Conservation (phyloP, 2,329 filamentous ascomycete species). For the Talaromyces sp. region DNA sequence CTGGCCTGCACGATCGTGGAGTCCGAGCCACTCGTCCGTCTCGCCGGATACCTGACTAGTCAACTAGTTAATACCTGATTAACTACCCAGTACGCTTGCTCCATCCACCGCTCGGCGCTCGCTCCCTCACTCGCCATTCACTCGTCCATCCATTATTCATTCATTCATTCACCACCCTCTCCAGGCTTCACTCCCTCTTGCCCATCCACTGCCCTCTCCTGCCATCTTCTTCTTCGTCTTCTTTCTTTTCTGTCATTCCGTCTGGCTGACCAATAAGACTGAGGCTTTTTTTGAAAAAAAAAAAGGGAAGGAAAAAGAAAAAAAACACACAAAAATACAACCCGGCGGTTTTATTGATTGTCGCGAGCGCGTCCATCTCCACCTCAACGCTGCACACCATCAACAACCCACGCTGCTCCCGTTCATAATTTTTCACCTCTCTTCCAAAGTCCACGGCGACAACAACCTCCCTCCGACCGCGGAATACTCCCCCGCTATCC, state of each 20-base stretch:
- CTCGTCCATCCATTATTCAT: not conserved
- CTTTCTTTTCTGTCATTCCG: not conserved
- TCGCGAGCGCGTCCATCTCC: not conserved
- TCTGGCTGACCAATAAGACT: not conserved
- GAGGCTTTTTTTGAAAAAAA: not conserved
- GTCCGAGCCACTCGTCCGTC: slow-evolving; percentile 12
- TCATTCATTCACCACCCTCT: not conserved
- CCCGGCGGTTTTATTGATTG: not conserved
- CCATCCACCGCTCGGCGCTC: not conserved
- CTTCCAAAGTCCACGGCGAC: not conserved
- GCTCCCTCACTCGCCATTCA: not conserved
- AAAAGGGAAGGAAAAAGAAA: not conserved
- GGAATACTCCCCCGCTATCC: not conserved
- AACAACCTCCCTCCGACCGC: not conserved
- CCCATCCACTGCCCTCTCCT: not conserved
- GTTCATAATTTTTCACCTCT: not conserved
- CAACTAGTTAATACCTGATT: not conserved
- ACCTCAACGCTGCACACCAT: not conserved
- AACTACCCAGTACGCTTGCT: not conserved
- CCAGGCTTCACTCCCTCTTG: not conserved
- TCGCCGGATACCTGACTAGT: slow-evolving; percentile 13
- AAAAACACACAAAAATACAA: not conserved
- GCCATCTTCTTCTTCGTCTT: not conserved
- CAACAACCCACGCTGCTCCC: not conserved
- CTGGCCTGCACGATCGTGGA: slow-evolving; percentile 16